These are phyloP conservation scores for Solanum hybrid DNA, from an alignment of 305 asterid genomes.

Conservation along the genomic window DNA sequence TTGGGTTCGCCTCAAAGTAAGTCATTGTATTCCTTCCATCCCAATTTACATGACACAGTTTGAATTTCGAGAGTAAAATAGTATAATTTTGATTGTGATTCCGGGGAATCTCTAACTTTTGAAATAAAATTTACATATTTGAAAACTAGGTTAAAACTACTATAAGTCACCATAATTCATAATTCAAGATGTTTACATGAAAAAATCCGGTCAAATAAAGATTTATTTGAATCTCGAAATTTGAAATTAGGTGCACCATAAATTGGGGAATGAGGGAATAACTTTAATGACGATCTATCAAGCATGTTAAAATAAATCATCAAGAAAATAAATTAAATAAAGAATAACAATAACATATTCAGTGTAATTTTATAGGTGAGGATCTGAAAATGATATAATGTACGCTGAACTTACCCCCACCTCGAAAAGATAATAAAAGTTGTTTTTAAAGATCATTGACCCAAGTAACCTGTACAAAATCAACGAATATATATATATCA, in stretches of 20 bases:
- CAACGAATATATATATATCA: background rate
- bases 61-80: background rate
- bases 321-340: too few relatives aligned
- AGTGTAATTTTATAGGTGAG: background rate
- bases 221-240: too few relatives aligned
- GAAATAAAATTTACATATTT: too few relatives aligned
- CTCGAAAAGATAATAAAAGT: background rate
- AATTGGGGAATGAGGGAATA: too few relatives aligned
- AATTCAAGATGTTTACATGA: background rate
- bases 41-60: background rate
- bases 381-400: too few relatives aligned
- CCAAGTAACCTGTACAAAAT: background rate
- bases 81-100: too few relatives aligned
- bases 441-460: background rate
- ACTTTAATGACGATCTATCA: background rate
- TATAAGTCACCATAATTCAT: background rate
- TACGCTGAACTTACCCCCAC: background rate
- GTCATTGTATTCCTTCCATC: background rate
- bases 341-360: background rate
- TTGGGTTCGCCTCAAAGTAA: background rate
- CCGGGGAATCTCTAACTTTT: background rate
- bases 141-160: too few relatives aligned
- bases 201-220: fast-evolving
- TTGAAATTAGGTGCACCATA: too few relatives aligned
- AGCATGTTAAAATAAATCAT: background rate